Percentiles rank a stretch among this genome's conserved stretches.
These are phyloP conservation scores for Sordaria brevicollis DNA, from an alignment of 495 filamentous ascomycete species.

Conservation along the genomic window DNA sequence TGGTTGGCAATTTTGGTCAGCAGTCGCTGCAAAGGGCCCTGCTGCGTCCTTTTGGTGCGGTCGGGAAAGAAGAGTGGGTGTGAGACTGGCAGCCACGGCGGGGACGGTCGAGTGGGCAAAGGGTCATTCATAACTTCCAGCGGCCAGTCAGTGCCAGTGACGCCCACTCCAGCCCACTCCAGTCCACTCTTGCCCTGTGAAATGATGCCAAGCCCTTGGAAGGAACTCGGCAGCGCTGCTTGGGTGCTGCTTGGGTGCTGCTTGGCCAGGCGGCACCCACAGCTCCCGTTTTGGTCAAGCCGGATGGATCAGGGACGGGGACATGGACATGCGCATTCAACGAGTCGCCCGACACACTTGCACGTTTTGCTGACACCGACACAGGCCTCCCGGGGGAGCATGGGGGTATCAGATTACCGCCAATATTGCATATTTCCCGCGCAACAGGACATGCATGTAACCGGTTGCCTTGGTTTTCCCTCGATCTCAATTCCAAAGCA, in stretches of 20 bases:
- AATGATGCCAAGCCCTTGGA: conserved; percentile 1
- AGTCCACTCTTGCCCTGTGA: no score
- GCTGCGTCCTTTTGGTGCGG: neutral
- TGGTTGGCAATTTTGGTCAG: neutral
- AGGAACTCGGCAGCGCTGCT: neutral
- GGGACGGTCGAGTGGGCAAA: neutral
- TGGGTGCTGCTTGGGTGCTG: neutral
- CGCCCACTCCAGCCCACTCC: neutral
- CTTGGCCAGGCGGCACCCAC: neutral
- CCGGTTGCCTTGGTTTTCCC: neutral
- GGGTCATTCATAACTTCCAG: neutral
- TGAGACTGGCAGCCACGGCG: neutral
- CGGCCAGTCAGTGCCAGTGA: neutral
- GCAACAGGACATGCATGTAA: neutral
- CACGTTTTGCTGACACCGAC: neutral
- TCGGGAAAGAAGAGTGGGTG: neutral
- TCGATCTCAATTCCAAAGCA: neutral
- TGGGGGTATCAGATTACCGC: neutral
- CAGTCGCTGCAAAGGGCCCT: neutral
- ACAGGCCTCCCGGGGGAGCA: neutral
- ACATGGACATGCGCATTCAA: neutral
- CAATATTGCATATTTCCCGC: neutral
- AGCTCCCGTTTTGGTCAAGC: neutral
- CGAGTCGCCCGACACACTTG: neutral
- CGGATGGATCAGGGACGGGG: neutral